Conservation (phyloP, 2,329 filamentous ascomycete genomes). For the Talaromyces albobiverticillius region DNA sequence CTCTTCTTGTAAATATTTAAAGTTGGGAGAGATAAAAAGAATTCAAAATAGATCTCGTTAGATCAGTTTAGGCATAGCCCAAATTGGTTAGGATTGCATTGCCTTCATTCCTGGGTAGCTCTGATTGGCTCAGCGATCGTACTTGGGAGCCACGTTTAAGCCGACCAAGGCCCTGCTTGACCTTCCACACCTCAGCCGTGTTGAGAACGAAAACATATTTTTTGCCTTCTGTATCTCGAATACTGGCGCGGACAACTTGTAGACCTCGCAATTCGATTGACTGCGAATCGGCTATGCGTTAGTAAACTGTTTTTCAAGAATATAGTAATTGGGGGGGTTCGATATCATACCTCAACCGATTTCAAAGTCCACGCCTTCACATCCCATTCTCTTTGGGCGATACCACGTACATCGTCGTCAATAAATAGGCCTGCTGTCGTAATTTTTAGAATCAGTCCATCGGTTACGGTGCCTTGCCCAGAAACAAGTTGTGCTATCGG, state of each 20-base stretch:
- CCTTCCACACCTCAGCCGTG: constrained; percentile 61
- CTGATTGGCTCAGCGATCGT: constrained; percentile 52
- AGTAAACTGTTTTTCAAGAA: constrained; percentile 27
- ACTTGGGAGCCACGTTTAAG: constrained; percentile 57
- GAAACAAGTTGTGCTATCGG: constrained; percentile 87
- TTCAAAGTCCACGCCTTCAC: constrained; percentile 98
- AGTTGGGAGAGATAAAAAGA: background rate
- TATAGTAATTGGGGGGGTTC: constrained; percentile 46
- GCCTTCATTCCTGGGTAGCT: constrained; percentile 47
- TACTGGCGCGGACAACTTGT: constrained; percentile 57
- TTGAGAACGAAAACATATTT: constrained; percentile 61
- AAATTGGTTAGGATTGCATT: constrained; percentile 39
- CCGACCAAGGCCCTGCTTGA: constrained; percentile 56
- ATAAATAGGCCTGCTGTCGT: constrained; percentile 95
- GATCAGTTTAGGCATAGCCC: constrained; percentile 30
- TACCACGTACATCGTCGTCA: constrained; percentile 87
- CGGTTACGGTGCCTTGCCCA: constrained; percentile 79
- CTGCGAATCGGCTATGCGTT: constrained; percentile 22
- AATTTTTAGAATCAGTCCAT: constrained; percentile 87
- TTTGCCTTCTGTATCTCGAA: constrained; percentile 60
- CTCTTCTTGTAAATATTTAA: background rate
- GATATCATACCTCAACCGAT: constrained; percentile 72
- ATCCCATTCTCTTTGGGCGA: constrained; percentile 97
- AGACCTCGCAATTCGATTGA: constrained; percentile 46
- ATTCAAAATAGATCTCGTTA: background rate